Evolutionary conservation across 108 stramenopile species (phyloP).

Genomic region (Discostella pseudostelligera): DNA sequence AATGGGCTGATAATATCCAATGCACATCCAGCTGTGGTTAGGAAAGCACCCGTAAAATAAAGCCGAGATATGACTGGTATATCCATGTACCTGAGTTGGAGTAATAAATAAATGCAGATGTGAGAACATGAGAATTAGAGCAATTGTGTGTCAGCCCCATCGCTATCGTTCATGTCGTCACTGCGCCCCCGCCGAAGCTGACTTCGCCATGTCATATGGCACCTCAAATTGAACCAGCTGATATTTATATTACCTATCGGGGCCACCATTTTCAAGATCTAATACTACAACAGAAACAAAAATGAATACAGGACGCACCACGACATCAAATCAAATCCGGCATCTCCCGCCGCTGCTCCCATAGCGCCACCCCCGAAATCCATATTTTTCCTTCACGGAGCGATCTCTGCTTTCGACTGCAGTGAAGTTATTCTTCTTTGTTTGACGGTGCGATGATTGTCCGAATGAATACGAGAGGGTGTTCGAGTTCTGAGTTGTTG

Average conservation of each 20-base stretch:
- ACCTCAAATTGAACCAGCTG: not conserved
- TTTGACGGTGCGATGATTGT: no score
- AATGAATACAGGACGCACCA: constrained; percentile 37
- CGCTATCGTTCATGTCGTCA: no score
- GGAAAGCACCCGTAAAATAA: constrained; percentile 95
- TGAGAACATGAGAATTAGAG: not conserved
- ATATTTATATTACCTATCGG: no score
- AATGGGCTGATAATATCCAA: constrained; percentile 89
- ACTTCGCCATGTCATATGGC: no score
- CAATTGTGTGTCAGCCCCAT: not conserved
- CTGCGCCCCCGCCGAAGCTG: no score
- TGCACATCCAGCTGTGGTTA: constrained; percentile 92
- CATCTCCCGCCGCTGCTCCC: constrained; percentile 37
- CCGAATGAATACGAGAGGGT: no score
- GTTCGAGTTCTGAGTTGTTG: no score
- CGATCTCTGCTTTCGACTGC: no score
- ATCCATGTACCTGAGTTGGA: constrained; percentile 95
- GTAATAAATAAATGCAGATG: not conserved
- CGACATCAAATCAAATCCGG: constrained; percentile 66
- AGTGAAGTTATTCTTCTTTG: no score
- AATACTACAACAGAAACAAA: not conserved
- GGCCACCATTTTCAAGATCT: not conserved
- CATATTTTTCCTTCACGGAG: no score
- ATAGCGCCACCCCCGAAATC: constrained; percentile 53
- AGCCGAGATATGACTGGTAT: constrained; percentile 91